Conservation (phyloP, 306 rosid species). For the Hylodesmum podocarpum region DNA sequence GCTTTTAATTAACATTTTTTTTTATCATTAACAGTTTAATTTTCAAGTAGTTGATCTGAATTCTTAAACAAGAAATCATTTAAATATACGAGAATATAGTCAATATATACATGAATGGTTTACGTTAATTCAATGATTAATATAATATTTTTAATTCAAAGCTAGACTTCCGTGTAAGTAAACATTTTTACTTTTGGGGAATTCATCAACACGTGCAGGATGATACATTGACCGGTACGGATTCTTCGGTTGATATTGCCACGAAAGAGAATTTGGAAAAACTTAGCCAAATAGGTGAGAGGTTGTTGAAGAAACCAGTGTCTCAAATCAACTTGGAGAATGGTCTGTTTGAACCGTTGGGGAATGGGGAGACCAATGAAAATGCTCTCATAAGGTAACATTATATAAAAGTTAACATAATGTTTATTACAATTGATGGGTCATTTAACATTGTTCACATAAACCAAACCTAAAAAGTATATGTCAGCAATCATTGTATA, state of each 20-base stretch:
- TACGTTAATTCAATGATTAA: no score
- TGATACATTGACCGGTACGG: slow-evolving; percentile 38
- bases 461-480: neutral
- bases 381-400: slow-evolving; percentile 41
- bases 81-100: neutral
- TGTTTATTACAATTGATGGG: neutral
- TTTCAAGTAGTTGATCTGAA: no score
- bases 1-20: no score
- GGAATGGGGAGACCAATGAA: slow-evolving; percentile 38
- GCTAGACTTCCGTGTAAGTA: neutral
- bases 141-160: no score
- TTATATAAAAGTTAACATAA: neutral
- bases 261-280: slow-evolving; percentile 35
- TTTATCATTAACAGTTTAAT: no score
- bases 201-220: slow-evolving; percentile 25
- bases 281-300: slow-evolving; percentile 37
- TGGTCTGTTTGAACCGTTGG: slow-evolving; percentile 4
- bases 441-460: neutral
- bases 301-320: slow-evolving; percentile 39
- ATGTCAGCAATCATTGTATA: neutral
- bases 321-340: slow-evolving; percentile 36
- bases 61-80: no score
- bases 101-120: neutral
- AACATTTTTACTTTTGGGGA: neutral
- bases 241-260: slow-evolving; percentile 42